These are phyloP conservation scores for Teunomyces lycoperdinae DNA, from an alignment of 805 yeast species.

Conservation along the genomic window DNA sequence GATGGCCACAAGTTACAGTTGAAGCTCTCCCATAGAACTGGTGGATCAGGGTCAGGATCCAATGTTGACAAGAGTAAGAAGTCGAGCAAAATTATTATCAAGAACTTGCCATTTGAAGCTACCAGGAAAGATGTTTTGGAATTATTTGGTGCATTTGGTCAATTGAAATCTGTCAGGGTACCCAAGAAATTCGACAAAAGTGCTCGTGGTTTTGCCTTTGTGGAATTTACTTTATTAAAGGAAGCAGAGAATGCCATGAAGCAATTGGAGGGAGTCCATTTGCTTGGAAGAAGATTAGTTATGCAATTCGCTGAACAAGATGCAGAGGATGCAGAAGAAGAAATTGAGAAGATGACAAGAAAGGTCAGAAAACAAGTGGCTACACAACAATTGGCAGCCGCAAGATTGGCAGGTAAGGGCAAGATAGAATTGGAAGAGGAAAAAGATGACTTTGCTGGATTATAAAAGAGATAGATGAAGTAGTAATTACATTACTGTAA, in stretches of 20 bases:
- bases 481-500: neutral
- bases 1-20: conserved; percentile 90
- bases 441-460: conserved; percentile 32
- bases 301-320: conserved; percentile 89
- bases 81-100: conserved; percentile 82
- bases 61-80: conserved; percentile 32
- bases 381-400: conserved; percentile 70
- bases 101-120: conserved; percentile 96
- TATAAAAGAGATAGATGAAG: conserved; percentile 2
- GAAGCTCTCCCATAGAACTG: conserved; percentile 81
- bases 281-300: conserved; percentile 90
- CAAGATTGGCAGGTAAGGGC: conserved; percentile 68
- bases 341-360: conserved; percentile 84
- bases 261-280: conserved; percentile 92
- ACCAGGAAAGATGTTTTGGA: conserved; percentile 90
- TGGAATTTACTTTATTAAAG: conserved; percentile 77
- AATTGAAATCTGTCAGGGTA: conserved; percentile 88
- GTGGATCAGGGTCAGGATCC: conserved; percentile 27
- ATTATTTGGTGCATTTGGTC: conserved; percentile 91
- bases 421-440: conserved; percentile 66
- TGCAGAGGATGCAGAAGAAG: conserved; percentile 81
- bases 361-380: conserved; percentile 81
- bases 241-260: conserved; percentile 96
- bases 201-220: conserved; percentile 97
- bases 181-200: conserved; percentile 94